Percentiles rank a stretch among this genome's conserved stretches.
These are phyloP conservation scores for Sporothrix luriei DNA, from an alignment of 2,329 filamentous ascomycete genomes.

Conservation along the genomic window DNA sequence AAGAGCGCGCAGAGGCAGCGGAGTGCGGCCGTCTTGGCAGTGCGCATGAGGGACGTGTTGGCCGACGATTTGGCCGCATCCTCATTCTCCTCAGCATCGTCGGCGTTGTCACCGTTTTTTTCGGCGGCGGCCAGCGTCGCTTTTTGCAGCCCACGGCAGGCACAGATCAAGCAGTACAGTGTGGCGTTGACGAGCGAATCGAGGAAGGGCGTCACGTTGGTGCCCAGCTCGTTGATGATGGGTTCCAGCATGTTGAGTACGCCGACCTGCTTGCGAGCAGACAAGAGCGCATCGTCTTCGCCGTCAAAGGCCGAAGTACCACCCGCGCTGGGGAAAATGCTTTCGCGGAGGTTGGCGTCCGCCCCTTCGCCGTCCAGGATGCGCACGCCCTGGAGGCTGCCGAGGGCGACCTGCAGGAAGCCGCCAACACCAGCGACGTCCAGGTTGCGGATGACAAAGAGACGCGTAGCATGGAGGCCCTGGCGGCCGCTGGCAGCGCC, in stretches of 20 bases:
- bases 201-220: constrained; percentile 68
- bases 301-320: background rate
- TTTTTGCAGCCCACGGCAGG: constrained; percentile 59
- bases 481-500: constrained; percentile 75
- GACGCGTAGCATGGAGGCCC: constrained; percentile 77
- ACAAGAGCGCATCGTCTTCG: constrained; percentile 49
- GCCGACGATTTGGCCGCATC: background rate
- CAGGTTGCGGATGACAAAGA: constrained; percentile 79
- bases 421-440: constrained; percentile 71
- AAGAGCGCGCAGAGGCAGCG: constrained; percentile 83
- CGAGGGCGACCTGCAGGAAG: constrained; percentile 82
- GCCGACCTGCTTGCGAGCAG: constrained; percentile 80
- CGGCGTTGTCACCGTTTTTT: constrained; percentile 46
- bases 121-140: constrained; percentile 33
- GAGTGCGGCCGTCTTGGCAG: constrained; percentile 70
- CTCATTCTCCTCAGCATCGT: constrained; percentile 32
- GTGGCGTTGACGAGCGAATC: constrained; percentile 72
- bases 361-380: constrained; percentile 51
- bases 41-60: constrained; percentile 62
- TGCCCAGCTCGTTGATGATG: constrained; percentile 81
- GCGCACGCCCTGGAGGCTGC: constrained; percentile 64
- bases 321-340: constrained; percentile 50
- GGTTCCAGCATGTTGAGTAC: constrained; percentile 89
- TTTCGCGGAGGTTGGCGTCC: constrained; percentile 49
- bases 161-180: constrained; percentile 76